Base-by-base conservation (phyloP, 257 asterid genomes). In the Phtheirospermum japonicum region DNA sequence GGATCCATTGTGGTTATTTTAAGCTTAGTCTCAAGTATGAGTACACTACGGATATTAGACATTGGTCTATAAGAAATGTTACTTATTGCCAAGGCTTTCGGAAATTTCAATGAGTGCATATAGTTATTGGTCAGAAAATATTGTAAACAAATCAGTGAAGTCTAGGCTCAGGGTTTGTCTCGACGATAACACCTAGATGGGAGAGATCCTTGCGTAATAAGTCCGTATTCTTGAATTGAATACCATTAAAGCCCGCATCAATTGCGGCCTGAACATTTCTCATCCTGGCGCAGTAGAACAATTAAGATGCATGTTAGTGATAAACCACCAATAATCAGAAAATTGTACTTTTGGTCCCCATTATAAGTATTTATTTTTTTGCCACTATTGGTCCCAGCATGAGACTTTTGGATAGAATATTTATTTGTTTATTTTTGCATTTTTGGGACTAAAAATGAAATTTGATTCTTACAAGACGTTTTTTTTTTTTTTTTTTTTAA, bases 211-310 rank as follows among this genome's bases (percentile, higher is more conserved):
- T 58, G 28, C 74, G 79, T 76, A 90, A 67, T 31, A 62, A 81
- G 61, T 79, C 83, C 12, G 65, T 91, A 32, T 77, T 76, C 76
- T 79, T 80, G 86, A 90, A 90, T 45, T 79, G 95, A 75, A 90
- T 75, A 9, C 89, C 91, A 4, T 11, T 52, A 60, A 88, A 72
- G 60, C 96, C 98, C 65, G 81, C 83, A 68, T 75, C 75, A 66
- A 69, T 50, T 1, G 96, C 96, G 37, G 95, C 96, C 69, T 88
- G 94, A 26, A 88, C 91, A 75, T 90, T 90, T 67, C 66, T 79
- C 83, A 73, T 69, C 72, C 98, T 90, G 85, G 53, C 30, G 20
- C 61, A 34, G 17, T 61, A 77, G 34, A 50, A 33, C 63, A 43
- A n/a, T 23, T 42, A 45, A 14, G 18, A 16, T n/a, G 45, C 33